Evolutionary conservation across 2,329 filamentous ascomycete genomes (phyloP).

Genomic region (Penicillium sp.): DNA sequence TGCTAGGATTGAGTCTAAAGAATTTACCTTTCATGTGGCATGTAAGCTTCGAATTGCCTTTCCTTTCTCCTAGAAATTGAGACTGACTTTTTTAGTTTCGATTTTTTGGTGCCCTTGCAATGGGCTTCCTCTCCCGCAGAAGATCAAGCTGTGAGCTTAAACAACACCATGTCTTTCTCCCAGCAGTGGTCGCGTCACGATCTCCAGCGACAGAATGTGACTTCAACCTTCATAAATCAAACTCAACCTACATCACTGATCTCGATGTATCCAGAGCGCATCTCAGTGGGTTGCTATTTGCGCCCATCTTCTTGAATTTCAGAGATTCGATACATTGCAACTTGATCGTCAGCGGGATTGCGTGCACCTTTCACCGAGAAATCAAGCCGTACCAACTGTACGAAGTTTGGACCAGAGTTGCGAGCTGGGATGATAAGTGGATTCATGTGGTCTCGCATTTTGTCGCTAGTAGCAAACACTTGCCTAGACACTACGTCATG

Average conservation of each 20-base stretch:
- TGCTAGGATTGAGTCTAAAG: not conserved
- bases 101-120: not conserved
- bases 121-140: not conserved
- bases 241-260: conserved; percentile 8
- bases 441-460: not conserved
- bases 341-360: not conserved
- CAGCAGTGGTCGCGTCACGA: not conserved
- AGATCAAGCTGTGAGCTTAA: not conserved
- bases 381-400: not conserved
- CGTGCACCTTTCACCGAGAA: not conserved
- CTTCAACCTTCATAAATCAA: conserved; percentile 10
- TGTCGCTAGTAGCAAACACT: not conserved
- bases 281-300: not conserved
- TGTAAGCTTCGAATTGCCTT: not conserved
- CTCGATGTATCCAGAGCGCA: conserved; percentile 2
- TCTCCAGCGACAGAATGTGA: conserved; percentile 6
- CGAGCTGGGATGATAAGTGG: not conserved
- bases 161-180: not conserved
- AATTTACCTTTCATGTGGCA: not conserved
- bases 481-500: not conserved
- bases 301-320: not conserved
- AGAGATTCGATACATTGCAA: not conserved
- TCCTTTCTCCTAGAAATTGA: not conserved
- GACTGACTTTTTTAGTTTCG: not conserved
- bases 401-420: not conserved